phyloP scores from a whole-genome alignment of 176 grass and related monocot genomes.

The Rhynchospora pubera region DNA sequence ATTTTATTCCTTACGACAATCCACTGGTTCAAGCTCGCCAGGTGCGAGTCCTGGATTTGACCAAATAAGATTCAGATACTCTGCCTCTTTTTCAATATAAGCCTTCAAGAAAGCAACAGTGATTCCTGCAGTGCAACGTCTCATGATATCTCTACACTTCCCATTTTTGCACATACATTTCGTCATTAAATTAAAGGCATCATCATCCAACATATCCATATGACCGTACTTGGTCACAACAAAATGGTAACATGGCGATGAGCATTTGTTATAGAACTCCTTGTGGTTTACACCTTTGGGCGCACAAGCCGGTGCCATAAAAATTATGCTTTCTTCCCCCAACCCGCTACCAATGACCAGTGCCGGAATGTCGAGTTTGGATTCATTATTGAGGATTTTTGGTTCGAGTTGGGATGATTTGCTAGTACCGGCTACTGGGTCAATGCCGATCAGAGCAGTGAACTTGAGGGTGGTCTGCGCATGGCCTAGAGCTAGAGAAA shows the following conservation, averaged over 20 bases:
- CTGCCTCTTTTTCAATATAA: conserved; percentile 9
- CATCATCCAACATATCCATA: conserved; percentile 45
- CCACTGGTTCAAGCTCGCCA: conserved; percentile 27
- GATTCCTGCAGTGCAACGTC: conserved; percentile 38
- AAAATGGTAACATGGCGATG: conserved; percentile 41
- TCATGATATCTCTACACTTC: conserved; percentile 41
- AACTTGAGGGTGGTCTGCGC: conserved; percentile 27
- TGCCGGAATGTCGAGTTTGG: conserved; percentile 21
- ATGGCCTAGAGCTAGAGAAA: conserved; percentile 38
- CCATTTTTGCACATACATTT: conserved; percentile 44
- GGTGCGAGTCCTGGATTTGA: conserved; percentile 31
- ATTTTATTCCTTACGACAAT: conserved; percentile 4
- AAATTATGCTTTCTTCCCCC: conserved; percentile 28
- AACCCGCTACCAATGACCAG: conserved; percentile 47
- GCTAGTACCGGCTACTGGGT: conserved; percentile 31
- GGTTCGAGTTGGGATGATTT: conserved; percentile 23
- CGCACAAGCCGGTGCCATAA: conserved; percentile 34
- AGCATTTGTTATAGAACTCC: conserved; percentile 49
- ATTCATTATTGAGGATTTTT: conserved; percentile 38
- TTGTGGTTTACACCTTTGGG: conserved; percentile 42
- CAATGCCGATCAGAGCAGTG: conserved; percentile 40
- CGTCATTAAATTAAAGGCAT: conserved; percentile 25
- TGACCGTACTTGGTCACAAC: conserved; percentile 52
- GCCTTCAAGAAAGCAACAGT: conserved; percentile 40
- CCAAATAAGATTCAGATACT: conserved; percentile 30